Conservation (phyloP, 208 protist genomes). For the Acanthamoeba castellanii region DNA sequence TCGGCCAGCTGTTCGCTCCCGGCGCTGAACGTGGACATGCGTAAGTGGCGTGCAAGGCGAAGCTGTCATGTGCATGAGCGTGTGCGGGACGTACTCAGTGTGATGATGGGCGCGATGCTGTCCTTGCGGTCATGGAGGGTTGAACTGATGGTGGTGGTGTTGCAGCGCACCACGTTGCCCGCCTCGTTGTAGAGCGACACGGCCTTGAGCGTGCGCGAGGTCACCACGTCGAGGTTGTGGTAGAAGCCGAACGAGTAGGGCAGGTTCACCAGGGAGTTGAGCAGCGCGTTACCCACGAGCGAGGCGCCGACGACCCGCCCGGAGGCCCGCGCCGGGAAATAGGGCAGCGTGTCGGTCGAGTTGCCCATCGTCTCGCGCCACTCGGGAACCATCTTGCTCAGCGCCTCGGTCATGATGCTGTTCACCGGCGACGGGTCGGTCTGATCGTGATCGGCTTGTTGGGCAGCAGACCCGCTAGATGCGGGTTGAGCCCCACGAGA, state of each 20-base stretch:
- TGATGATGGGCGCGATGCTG: not conserved
- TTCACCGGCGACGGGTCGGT: not conserved
- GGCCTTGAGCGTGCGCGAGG: constrained; percentile 25
- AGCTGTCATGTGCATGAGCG: too few relatives aligned
- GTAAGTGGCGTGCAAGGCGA: too few relatives aligned
- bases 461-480: not conserved
- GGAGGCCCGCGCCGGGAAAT: constrained; percentile 6
- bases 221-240: constrained; percentile 40
- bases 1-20: not conserved
- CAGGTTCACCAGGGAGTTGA: not conserved
- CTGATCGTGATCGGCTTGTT: constrained; percentile 1
- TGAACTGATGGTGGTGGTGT: not conserved
- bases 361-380: constrained; percentile 10
- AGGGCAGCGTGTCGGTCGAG: not conserved
- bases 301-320: not conserved
- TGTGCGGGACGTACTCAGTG: not conserved
- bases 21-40: not conserved
- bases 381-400: not conserved
- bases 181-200: not conserved
- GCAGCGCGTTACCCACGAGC: not conserved
- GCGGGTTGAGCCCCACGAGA: not conserved
- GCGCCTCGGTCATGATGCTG: not conserved
- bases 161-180: not conserved
- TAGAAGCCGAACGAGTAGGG: constrained; percentile 50
- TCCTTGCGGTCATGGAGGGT: not conserved